Evolutionary conservation across 2,329 filamentous ascomycete species (phyloP), one percentile per base, ranked within the genome.

Genomic region (Leptographium galeiforme): DNA sequence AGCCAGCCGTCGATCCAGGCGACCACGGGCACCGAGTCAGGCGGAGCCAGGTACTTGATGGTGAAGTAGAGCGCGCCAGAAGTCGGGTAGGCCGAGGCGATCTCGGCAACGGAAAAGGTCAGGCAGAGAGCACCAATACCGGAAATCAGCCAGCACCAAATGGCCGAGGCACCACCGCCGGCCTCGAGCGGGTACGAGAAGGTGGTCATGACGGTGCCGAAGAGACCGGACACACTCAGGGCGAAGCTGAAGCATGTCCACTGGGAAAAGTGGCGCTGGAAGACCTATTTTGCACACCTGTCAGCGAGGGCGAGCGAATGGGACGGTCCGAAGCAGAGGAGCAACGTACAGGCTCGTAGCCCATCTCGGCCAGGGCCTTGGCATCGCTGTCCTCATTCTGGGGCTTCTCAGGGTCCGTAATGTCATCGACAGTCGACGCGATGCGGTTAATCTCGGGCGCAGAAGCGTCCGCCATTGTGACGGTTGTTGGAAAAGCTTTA

Each of bases 71-170:
- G 67, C 48, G 61, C 63, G 38, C 62, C 62, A 44, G 72, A 76
- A 1, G 77, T 81, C 13, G 77, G 77, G 61, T 80, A 80, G 4
- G 76, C 75, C 41, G 75, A 78, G 34, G 78, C 74, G 32, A 80
- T 66, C 64, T 80, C 76, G 44, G 76, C 74, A 38, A 79, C 75
- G 11, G 75, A 78, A 32, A 68, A 60, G 49, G 70, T 70, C 51
- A 80, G 76, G 58, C 75, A 78, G 68, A 80, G 73, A 54, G 76
- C 78, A 12, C 77, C 77, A 46, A 70, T 66, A 51, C 77, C 77
- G 33, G 74, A 74, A 55, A 79, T 76, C 49, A 77, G 61, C 77
- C 77, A 81, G 62, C 72, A 78, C 77, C 77, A 81, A 6, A 81
- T 70, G 8, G 70, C 75, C 8, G 75, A 70, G 30, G 76, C 71